Evolutionary conservation across 257 asterid species (phyloP), one percentile per base, ranked within the genome.

Genomic region (Nicotiana noctiflora): DNA sequence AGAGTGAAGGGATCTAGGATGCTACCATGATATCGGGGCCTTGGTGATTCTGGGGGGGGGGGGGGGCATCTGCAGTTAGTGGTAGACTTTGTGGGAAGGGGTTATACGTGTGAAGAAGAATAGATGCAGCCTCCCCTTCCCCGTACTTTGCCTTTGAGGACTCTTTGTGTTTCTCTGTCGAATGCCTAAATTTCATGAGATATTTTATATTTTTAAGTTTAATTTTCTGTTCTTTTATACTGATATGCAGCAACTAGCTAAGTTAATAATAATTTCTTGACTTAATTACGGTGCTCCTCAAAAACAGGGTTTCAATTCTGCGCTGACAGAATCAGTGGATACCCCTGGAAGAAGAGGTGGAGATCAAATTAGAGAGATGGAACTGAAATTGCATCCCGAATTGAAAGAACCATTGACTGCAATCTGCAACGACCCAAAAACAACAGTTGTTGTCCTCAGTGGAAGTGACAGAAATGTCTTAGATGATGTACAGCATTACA

Each of bases 281-380:
- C 59, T 79, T 80, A 79, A 31, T 83, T 55, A 51, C 32, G 60
- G 25, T 74, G 79, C 8, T 74, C 61, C 61, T 74, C 79, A 67
- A 80, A 76, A 63, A 76, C 88, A 95, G 99, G 99, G 99, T 70
- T 95, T 95, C 89, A 92, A 92, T 89, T 90, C 93, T 76, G 82
- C 98, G 68, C 89, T 95, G 80, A 95, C 99, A 3, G 97, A 92
- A 87, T 92, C 90, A 49, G 86, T 86, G 55, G 97, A 92, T 82
- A 89, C 88, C 79, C 89, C 95, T 76, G 99, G 94, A 87, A 89
- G 98, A 87, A 86, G 97, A 86, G 97, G 88, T 59, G 84, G 94
- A 59, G 97, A 91, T 89, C 99, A 95, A 87, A 91, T 95, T 81
- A 93, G 88, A 90, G 99, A 90, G 89, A 93, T 95, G 99, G 98